A percentile compares a stretch with the other conserved stretches of the same genome.
Evolutionary conservation across 306 rosid genomes (phyloP).

Genomic region (Fragaria vesca): DNA sequence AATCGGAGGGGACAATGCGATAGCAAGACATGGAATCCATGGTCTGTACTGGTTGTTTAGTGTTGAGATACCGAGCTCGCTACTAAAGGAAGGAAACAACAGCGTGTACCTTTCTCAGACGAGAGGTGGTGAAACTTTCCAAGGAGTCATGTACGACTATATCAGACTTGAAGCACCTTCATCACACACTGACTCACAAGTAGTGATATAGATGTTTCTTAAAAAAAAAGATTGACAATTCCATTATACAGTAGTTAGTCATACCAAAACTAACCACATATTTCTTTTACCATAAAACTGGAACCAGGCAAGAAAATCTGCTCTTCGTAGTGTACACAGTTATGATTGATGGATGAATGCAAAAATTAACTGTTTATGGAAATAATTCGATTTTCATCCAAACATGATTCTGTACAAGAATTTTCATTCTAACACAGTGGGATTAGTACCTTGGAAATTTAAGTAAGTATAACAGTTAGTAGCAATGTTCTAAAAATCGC

Average conservation of each 20-base stretch:
- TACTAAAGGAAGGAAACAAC: conserved; percentile 34
- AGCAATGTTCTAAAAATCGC: too few species aligned
- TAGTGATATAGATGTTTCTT: conserved; percentile 1
- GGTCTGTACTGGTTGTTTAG: conserved; percentile 37
- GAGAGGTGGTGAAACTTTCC: conserved; percentile 3
- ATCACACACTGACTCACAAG: not conserved
- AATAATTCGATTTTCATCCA: not conserved
- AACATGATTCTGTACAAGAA: not conserved
- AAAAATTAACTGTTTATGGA: not conserved
- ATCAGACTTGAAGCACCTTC: conserved; percentile 54
- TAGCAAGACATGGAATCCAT: conserved; percentile 60
- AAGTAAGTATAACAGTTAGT: too few species aligned
- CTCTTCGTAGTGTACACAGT: not conserved
- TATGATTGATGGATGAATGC: not conserved
- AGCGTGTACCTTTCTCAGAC: conserved; percentile 39
- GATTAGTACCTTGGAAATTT: too few species aligned
- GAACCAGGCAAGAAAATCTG: not conserved
- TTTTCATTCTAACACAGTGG: not conserved
- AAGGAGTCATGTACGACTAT: conserved; percentile 59
- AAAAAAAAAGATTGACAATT: not conserved
- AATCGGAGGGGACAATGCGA: conserved; percentile 42
- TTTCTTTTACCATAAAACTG: not conserved
- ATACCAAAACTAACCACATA: not conserved
- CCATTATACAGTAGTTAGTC: not conserved
- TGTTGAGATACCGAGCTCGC: conserved; percentile 21